A percentile compares a stretch with the other conserved stretches of the same genome.
These are phyloP conservation scores for Pyrenopolyporus hunteri DNA, from an alignment of 495 filamentous ascomycete genomes.

Conservation along the genomic window DNA sequence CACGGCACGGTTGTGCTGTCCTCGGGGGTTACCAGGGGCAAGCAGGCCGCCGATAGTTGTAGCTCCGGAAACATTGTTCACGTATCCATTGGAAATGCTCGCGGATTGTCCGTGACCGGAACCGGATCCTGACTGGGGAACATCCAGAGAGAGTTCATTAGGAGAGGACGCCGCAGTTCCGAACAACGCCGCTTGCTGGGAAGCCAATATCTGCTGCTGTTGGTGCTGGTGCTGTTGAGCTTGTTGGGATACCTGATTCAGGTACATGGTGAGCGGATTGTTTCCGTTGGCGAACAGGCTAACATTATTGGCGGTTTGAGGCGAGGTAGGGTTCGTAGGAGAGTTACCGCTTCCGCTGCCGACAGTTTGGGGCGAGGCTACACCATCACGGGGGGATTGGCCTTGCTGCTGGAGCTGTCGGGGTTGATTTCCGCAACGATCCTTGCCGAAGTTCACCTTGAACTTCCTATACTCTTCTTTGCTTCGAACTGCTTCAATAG, in stretches of 20 bases:
- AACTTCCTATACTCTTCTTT: conserved; percentile 97
- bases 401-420: conserved; percentile 75
- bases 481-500: conserved; percentile 92
- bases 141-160: conserved; percentile 59
- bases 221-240: conserved; percentile 77
- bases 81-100: conserved; percentile 66
- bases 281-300: conserved; percentile 78
- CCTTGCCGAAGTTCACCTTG: conserved; percentile 99
- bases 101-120: conserved; percentile 65
- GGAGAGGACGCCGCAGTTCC: conserved; percentile 62
- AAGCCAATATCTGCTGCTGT: conserved; percentile 65
- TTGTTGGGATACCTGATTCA: conserved; percentile 82
- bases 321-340: conserved; percentile 48
- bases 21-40: conserved; percentile 70
- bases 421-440: conserved; percentile 95
- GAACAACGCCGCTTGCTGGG: conserved; percentile 66
- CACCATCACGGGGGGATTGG: conserved; percentile 68
- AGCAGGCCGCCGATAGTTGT: conserved; percentile 76
- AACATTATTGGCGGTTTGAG: conserved; percentile 49
- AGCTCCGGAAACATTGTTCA: conserved; percentile 61
- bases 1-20: conserved; percentile 82
- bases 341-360: conserved; percentile 63
- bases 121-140: conserved; percentile 59
- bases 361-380: conserved; percentile 71
- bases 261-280: conserved; percentile 95